Percentiles rank a stretch among this genome's conserved stretches.
Conservation (phyloP, 768 basidiomycete species). For the Phanerochaete sordida region DNA sequence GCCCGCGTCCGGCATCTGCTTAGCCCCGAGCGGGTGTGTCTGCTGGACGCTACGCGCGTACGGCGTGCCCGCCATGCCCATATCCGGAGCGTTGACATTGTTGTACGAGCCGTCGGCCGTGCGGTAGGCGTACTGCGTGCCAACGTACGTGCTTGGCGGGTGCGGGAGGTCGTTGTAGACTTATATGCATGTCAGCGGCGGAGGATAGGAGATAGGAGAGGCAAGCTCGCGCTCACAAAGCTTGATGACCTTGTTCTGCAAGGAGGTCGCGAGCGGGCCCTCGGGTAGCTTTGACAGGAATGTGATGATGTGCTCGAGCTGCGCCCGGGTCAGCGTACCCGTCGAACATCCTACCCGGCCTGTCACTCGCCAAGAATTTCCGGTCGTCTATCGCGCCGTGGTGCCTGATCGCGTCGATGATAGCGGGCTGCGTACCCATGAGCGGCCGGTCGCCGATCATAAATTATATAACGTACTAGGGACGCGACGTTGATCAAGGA, state of each 20-base stretch:
- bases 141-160: constrained; percentile 68
- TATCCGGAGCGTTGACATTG: constrained; percentile 61
- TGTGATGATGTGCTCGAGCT: constrained; percentile 72
- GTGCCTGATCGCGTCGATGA: constrained; percentile 60
- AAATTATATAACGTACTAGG: constrained; percentile 35
- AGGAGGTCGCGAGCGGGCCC: constrained; percentile 37
- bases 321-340: background rate
- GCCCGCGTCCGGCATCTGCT: constrained; percentile 75
- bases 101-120: constrained; percentile 76
- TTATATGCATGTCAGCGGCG: constrained; percentile 25
- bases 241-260: constrained; percentile 40
- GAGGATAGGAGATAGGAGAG: background rate
- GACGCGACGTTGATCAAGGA: constrained; percentile 37
- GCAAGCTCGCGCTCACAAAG: constrained; percentile 49
- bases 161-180: constrained; percentile 83
- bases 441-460: background rate
- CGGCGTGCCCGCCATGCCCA: constrained; percentile 77
- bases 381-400: constrained; percentile 70
- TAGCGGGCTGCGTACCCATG: constrained; percentile 40
- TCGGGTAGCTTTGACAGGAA: constrained; percentile 59
- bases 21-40: constrained; percentile 54
- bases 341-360: background rate
- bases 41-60: constrained; percentile 86
- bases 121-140: constrained; percentile 62
- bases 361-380: constrained; percentile 61